A percentile compares a stretch with the other conserved stretches of the same genome.
These are phyloP conservation scores for Tetrahymena borealis DNA, from an alignment of 73 alveolate species.

Conservation along the genomic window DNA sequence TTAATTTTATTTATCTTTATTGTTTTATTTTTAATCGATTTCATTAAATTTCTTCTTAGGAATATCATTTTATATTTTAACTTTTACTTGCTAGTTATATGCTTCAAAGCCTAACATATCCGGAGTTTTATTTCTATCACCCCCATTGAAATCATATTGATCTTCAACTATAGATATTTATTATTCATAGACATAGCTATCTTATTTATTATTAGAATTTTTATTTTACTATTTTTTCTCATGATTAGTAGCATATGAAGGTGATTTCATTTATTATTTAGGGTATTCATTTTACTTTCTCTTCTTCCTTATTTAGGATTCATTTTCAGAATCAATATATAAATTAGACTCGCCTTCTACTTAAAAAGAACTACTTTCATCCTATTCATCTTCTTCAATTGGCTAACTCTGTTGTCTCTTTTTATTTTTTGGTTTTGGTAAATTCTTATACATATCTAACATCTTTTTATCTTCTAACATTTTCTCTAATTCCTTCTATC, in stretches of 20 bases:
- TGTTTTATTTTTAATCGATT: neutral
- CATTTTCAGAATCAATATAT: neutral
- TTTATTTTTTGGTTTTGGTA: neutral
- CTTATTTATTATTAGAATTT: neutral
- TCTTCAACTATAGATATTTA: neutral
- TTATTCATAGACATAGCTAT: neutral
- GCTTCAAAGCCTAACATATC: neutral
- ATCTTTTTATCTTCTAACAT: neutral
- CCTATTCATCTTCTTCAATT: neutral
- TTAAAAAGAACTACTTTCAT: neutral
- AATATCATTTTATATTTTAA: neutral
- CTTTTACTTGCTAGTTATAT: neutral
- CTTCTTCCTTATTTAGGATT: neutral
- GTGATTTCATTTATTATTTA: neutral
- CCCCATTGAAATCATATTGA: neutral
- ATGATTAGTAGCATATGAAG: neutral
- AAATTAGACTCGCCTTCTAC: neutral
- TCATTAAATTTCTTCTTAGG: neutral
- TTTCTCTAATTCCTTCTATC: neutral
- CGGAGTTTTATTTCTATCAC: neutral
- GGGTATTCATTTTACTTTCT: neutral
- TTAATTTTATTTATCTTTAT: neutral
- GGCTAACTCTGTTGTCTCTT: neutral
- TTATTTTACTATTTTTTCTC: neutral
- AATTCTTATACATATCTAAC: neutral